These are phyloP conservation scores for Microcera coccophila DNA, from an alignment of 2,329 filamentous ascomycete species.

Conservation along the genomic window DNA sequence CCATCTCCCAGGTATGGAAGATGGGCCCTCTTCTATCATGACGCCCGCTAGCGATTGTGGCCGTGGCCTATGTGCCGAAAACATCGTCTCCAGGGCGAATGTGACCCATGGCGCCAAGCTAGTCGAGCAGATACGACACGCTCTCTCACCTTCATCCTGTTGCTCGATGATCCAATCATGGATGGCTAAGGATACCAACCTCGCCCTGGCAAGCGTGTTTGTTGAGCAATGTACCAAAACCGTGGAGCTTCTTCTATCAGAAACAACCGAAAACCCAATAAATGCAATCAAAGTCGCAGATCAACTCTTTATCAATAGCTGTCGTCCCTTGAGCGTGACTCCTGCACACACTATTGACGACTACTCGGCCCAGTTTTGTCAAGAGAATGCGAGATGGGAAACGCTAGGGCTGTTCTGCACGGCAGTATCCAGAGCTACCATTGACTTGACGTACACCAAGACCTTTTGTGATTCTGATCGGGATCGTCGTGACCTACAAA, in stretches of 20 bases:
- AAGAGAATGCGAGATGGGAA: conserved; percentile 21
- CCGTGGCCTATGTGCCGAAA: no score
- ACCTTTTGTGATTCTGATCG: conserved; percentile 13
- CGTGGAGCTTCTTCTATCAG: no score
- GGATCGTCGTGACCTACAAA: conserved; percentile 12
- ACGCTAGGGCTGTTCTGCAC: conserved; percentile 23
- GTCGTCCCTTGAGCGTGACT: conserved; percentile 7
- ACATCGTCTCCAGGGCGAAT: background rate
- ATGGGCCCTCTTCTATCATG: no score
- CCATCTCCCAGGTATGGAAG: background rate
- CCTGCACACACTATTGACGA: conserved; percentile 5
- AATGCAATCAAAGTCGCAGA: no score
- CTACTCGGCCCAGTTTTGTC: conserved; percentile 13
- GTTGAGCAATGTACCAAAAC: no score
- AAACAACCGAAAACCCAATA: background rate
- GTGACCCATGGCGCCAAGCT: no score
- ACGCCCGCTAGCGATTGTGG: no score
- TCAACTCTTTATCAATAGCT: background rate
- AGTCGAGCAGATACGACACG: no score
- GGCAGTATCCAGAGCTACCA: conserved; percentile 20
- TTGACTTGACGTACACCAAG: conserved; percentile 10
- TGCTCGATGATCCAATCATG: background rate
- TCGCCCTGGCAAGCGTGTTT: no score
- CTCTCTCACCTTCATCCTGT: background rate
- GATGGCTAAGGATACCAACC: no score